Base-by-base conservation (phyloP, 1,139 yeast species). In the Candida labiduridarum region DNA sequence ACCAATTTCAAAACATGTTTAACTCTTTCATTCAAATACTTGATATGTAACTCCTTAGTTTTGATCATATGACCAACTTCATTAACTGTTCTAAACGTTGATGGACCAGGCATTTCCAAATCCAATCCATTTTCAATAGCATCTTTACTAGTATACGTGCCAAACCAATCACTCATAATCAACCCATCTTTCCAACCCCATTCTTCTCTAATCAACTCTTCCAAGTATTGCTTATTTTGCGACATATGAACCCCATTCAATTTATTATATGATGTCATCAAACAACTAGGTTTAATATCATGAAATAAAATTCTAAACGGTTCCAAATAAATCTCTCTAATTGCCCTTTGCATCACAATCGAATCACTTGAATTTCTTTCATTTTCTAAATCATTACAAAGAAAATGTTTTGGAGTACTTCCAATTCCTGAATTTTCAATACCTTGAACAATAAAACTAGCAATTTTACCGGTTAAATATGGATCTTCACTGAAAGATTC, bases 101-200 rank as follows among this genome's bases (percentile, higher is more conserved):
- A 62, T 3, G 83, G 82, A 36, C 87, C 88, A 0, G 88, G 88
- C 85, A 83, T 83, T 62, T 83, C 88, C 55, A 83, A 64, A 58
- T 82, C 84, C 51, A 83, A 64, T 9, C 87, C 87, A 46, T 78
- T 78, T 49, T 74, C 72, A 51, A 83, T 61, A 7, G 84, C 67
- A 19, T 70, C 72, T 49, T 72, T 73, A 31, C 72, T 65, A 29
- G 83, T 71, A 59, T 80, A 82, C 8, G 76, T 71, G 41, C 88
- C 88, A 61, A 60, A 79, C 88, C 88, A 84, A 64, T 84, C 88
- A 36, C 84, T 77, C 82, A 83, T 82, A 34, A 78, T 65, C 49
- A 76, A 62, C 16, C 87, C 87, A 30, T 76, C 69, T 34, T 38
- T 11, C 76, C 79, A 83, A 5, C 57, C 56, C 66, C 66, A 64